phyloP scores from a whole-genome alignment of 192 early-diverging fungal genomes.

The Mortierella alpina region DNA sequence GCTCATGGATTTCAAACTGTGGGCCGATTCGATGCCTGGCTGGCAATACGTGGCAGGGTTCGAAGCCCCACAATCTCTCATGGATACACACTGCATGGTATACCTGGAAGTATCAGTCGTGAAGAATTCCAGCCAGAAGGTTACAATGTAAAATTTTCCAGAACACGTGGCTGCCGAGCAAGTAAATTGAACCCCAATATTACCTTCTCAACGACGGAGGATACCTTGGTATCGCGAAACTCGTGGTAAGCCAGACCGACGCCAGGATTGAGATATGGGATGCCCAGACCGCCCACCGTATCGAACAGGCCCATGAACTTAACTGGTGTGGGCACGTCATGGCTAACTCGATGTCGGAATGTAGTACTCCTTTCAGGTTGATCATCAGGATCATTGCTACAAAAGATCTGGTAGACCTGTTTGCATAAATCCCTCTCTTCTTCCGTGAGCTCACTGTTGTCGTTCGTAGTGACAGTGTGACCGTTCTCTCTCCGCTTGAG shows the following conservation, averaged over 20 bases:
- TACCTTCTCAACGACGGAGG: constrained; percentile 21
- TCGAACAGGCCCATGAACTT: constrained; percentile 39
- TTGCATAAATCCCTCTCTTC: constrained; percentile 5
- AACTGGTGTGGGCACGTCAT: constrained; percentile 12
- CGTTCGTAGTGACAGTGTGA: neutral
- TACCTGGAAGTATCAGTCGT: neutral
- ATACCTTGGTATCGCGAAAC: constrained; percentile 16
- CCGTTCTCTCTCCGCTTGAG: constrained; percentile 1
- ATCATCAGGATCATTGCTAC: neutral
- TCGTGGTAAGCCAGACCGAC: constrained; percentile 6
- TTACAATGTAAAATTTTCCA: neutral
- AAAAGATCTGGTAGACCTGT: constrained; percentile 14
- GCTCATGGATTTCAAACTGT: constrained; percentile 14
- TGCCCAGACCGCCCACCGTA: constrained; percentile 17
- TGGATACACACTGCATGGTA: constrained; percentile 14
- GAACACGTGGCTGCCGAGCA: neutral
- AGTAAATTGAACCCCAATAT: neutral
- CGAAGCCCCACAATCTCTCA: constrained; percentile 20
- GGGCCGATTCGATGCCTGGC: neutral
- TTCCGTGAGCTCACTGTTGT: neutral
- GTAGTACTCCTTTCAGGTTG: neutral
- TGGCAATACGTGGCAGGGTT: constrained; percentile 17
- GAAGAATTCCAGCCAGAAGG: constrained; percentile 1
- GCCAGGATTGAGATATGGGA: constrained; percentile 12
- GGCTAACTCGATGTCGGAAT: constrained; percentile 10